These are phyloP conservation scores for Neolentinus lepideus DNA, from an alignment of 1,284 basidiomycete species.

Conservation along the genomic window DNA sequence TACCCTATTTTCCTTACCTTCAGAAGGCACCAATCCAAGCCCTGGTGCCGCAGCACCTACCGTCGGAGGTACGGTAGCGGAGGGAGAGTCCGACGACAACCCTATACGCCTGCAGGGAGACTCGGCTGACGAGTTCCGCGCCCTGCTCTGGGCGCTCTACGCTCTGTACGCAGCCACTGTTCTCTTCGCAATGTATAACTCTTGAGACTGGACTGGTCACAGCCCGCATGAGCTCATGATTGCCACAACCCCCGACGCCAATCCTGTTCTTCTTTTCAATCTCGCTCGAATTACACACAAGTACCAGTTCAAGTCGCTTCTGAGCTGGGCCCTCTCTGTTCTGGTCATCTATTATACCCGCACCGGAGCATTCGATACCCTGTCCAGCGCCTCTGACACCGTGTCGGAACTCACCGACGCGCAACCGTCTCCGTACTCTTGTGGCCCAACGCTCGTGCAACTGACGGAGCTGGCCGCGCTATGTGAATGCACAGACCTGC, in stretches of 20 bases:
- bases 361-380: constrained; percentile 22
- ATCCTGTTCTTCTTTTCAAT: constrained; percentile 33
- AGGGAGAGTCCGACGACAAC: constrained; percentile 27
- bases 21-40: constrained; percentile 24
- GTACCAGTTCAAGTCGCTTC: constrained; percentile 45
- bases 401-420: neutral
- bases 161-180: constrained; percentile 20
- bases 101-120: constrained; percentile 29
- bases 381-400: constrained; percentile 8
- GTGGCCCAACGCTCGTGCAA: constrained; percentile 25
- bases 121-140: constrained; percentile 26
- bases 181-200: neutral
- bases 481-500: constrained; percentile 34
- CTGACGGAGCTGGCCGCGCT: constrained; percentile 38
- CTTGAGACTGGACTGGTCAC: neutral
- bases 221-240: constrained; percentile 42
- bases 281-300: constrained; percentile 49
- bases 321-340: constrained; percentile 39
- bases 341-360: constrained; percentile 31
- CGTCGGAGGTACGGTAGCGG: constrained; percentile 4
- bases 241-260: constrained; percentile 32
- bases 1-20: constrained; percentile 27
- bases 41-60: constrained; percentile 20
- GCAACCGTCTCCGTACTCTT: neutral
- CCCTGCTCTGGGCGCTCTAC: constrained; percentile 27